These are phyloP conservation scores for Microcera coccophila DNA, from an alignment of 2,329 filamentous ascomycete species.

Conservation along the genomic window DNA sequence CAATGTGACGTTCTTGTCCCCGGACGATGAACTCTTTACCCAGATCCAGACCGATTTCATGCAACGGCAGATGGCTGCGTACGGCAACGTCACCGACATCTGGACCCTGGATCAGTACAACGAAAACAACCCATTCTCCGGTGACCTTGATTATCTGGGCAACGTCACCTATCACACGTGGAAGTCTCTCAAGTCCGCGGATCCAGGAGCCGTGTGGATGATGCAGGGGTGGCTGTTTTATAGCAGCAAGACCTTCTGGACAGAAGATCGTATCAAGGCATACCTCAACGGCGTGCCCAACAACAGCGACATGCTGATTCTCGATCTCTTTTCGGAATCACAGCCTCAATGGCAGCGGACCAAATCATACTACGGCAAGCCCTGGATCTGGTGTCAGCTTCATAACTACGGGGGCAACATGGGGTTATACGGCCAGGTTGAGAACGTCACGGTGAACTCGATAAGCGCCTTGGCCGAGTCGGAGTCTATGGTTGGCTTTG, in stretches of 20 bases:
- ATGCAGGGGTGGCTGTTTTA: slow-evolving; percentile 52
- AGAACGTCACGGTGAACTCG: slow-evolving; percentile 45
- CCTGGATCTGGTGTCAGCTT: slow-evolving; percentile 53
- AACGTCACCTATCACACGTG: slow-evolving; percentile 41
- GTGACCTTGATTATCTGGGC: slow-evolving; percentile 40
- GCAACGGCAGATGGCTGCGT: slow-evolving; percentile 41
- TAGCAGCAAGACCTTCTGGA: slow-evolving; percentile 42
- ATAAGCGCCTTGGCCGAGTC: slow-evolving; percentile 42
- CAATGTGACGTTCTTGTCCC: slow-evolving; percentile 46
- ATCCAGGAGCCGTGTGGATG: slow-evolving; percentile 48
- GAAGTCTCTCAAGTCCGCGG: slow-evolving; percentile 44
- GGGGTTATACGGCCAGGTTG: slow-evolving; percentile 48
- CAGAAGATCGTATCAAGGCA: slow-evolving; percentile 42
- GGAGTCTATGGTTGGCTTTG: slow-evolving; percentile 43
- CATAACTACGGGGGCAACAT: slow-evolving; percentile 49
- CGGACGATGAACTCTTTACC: slow-evolving; percentile 41
- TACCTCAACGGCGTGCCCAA: slow-evolving; percentile 44
- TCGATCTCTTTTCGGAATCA: slow-evolving; percentile 49
- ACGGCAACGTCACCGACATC: slow-evolving; percentile 45
- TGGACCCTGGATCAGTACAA: slow-evolving; percentile 53
- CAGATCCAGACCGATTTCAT: slow-evolving; percentile 45
- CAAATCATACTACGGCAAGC: slow-evolving; percentile 47
- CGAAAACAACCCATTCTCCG: slow-evolving; percentile 46
- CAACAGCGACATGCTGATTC: slow-evolving; percentile 45
- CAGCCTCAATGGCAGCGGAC: slow-evolving; percentile 49